Percentiles rank a stretch among this genome's conserved stretches.
These are phyloP conservation scores for Aureobasidium melanogenum DNA, from an alignment of 2,329 filamentous ascomycete species.

Conservation along the genomic window DNA sequence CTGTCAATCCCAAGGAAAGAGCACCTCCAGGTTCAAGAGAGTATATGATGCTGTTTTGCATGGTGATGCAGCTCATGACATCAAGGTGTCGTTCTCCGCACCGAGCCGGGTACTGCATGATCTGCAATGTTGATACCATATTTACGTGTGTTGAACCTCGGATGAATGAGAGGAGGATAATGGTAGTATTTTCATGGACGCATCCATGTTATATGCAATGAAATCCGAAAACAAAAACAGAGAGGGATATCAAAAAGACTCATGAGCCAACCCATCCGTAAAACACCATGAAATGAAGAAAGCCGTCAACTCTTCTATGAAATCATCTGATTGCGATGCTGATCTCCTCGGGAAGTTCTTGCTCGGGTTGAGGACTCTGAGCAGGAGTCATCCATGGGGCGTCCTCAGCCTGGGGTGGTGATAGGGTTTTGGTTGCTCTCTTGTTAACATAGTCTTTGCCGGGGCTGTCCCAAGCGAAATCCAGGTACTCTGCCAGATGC, in stretches of 20 bases:
- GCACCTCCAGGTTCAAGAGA: background rate
- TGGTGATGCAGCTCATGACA: conserved; percentile 3
- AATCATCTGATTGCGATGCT: background rate
- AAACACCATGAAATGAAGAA: background rate
- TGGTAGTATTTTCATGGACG: background rate
- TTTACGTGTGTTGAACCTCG: background rate
- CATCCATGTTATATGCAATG: background rate
- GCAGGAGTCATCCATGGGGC: conserved; percentile 26
- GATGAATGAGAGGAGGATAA: background rate
- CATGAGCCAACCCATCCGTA: background rate
- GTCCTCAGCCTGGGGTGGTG: conserved; percentile 14
- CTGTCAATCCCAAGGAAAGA: background rate
- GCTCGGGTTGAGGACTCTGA: conserved; percentile 23
- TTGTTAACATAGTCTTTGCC: conserved; percentile 32
- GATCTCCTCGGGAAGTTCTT: conserved; percentile 13
- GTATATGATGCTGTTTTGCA: background rate
- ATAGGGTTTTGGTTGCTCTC: conserved; percentile 2
- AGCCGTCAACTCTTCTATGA: background rate
- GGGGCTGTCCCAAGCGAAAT: conserved; percentile 56
- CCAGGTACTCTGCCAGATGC: conserved; percentile 53
- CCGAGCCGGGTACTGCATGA: background rate
- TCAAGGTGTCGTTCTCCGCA: conserved; percentile 5
- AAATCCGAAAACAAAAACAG: background rate
- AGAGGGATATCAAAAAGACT: conserved; percentile 1
- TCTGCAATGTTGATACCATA: background rate